phyloP scores from a whole-genome alignment of 2,329 filamentous ascomycete species.

The Pseudopithomyces maydicus region DNA sequence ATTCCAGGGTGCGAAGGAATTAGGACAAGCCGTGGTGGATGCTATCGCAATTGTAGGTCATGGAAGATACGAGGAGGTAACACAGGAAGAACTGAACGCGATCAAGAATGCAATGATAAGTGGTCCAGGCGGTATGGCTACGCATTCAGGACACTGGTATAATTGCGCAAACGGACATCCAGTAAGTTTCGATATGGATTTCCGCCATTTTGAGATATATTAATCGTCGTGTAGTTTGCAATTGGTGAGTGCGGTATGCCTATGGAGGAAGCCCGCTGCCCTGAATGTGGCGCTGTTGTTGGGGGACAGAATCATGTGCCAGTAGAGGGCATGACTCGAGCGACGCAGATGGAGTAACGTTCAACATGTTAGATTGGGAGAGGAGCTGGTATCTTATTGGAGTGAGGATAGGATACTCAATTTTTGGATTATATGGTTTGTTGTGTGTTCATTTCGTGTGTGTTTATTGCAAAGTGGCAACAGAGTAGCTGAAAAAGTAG shows the following conservation, averaged over 20 bases:
- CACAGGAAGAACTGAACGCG: slow-evolving; percentile 48
- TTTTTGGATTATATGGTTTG: no score
- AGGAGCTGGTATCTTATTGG: no score
- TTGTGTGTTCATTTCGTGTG: no score
- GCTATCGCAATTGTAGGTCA: slow-evolving; percentile 33
- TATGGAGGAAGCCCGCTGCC: slow-evolving; percentile 63
- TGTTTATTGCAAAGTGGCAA: no score
- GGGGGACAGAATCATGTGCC: slow-evolving; percentile 59
- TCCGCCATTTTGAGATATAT: not conserved
- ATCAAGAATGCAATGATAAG: slow-evolving; percentile 56
- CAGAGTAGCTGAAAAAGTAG: no score
- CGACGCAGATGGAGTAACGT: not conserved
- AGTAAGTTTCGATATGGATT: slow-evolving; percentile 28
- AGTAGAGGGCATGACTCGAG: slow-evolving; percentile 53
- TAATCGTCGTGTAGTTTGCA: slow-evolving; percentile 49
- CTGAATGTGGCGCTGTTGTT: slow-evolving; percentile 62
- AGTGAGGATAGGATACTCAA: no score
- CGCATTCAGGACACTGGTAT: slow-evolving; percentile 65
- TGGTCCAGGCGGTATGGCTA: slow-evolving; percentile 47
- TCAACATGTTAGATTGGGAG: no score
- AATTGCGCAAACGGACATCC: slow-evolving; percentile 62
- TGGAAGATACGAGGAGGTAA: slow-evolving; percentile 49
- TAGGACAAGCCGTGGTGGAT: no score
- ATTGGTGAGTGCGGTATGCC: slow-evolving; percentile 69
- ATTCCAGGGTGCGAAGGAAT: no score